Base-by-base conservation (phyloP, 1,284 basidiomycete genomes). In the Tylopilus sp. region DNA sequence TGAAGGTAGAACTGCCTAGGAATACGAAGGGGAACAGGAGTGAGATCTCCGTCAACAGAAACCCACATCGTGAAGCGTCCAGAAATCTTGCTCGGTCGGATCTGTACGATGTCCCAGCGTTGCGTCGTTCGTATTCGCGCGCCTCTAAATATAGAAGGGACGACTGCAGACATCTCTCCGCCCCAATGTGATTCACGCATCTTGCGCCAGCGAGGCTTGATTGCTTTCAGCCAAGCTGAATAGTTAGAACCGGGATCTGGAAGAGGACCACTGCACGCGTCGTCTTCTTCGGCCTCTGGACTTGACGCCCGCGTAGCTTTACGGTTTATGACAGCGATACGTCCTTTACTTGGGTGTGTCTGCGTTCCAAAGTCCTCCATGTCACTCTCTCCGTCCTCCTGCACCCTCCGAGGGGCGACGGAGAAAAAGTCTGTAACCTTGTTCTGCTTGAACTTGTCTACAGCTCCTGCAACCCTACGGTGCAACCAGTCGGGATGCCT, bases 371-470 rank as follows among this genome's bases (percentile, higher is more conserved):
- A 73, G 56, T 92, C 89, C 58, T 89, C 88, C 40, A 88, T 82
- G 60, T 89, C 87, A 11, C 64, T 57, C 29, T 76, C 73, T 4
- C 57, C 64, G 7, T 59, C 52, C 30, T 67, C 67, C 41, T 65
- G 58, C 43, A 60, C 63, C 31, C 67, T 70, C 36, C 65, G 68
- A 18, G 57, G 50, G 37, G 41, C 48, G 34, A 53, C 48, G n/a
- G 57, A 59, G 74, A 99, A 99, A 74, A 98, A 97, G 62, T 97
- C 93, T 0, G 94, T 95, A 39, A 99, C 76, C 70, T 94, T 97
- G 71, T 95, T 94, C 69, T 99, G 96, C 66, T 92, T 94, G 76
- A 97, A 97, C 72, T 92, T 96, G 77, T 99, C 96, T 42, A 95
- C 84, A 18, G 88, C 80, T 3, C 86, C 88, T 7, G 88, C 88